These are phyloP conservation scores for Rhodotorula graminis DNA, from an alignment of 768 basidiomycete species.

Conservation along the genomic window DNA sequence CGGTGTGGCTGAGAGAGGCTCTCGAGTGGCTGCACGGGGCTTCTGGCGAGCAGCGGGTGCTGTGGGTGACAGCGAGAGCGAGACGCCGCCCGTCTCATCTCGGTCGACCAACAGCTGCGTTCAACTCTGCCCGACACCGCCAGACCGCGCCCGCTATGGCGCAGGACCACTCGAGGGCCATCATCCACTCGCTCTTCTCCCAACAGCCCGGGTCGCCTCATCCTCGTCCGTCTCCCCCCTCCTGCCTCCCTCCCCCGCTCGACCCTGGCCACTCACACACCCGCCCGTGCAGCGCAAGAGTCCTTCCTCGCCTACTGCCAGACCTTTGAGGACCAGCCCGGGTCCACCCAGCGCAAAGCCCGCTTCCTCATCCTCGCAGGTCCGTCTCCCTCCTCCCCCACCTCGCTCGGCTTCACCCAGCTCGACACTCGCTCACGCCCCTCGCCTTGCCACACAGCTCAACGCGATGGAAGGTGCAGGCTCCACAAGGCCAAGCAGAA, in stretches of 20 bases:
- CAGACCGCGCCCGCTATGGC: not conserved
- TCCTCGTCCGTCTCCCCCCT: constrained; percentile 7
- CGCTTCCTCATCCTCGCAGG: constrained; percentile 38
- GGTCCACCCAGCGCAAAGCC: constrained; percentile 17
- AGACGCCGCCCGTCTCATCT: too few species aligned
- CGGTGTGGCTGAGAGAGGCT: too few species aligned
- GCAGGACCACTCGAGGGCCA: constrained; percentile 23
- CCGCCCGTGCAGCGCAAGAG: constrained; percentile 23
- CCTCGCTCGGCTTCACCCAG: not conserved
- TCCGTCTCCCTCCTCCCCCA: not conserved
- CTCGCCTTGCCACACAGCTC: constrained; percentile 50
- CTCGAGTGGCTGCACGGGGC: too few species aligned
- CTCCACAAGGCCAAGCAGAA: constrained; percentile 96
- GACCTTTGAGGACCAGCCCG: constrained; percentile 28
- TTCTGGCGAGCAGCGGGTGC: too few species aligned
- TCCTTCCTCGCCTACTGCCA: constrained; percentile 28
- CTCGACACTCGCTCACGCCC: not conserved
- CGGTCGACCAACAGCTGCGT: too few species aligned
- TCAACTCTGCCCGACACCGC: too few species aligned
- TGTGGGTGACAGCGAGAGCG: too few species aligned
- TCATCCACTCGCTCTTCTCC: constrained; percentile 27
- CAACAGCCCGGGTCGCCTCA: not conserved
- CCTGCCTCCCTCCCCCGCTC: not conserved
- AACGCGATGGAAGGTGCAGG: constrained; percentile 59
- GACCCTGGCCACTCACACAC: not conserved